A percentile compares a stretch with the other conserved stretches of the same genome.
These are phyloP conservation scores for Paracamarosporium sp. DNA, from an alignment of 2,329 filamentous ascomycete genomes.

Conservation along the genomic window DNA sequence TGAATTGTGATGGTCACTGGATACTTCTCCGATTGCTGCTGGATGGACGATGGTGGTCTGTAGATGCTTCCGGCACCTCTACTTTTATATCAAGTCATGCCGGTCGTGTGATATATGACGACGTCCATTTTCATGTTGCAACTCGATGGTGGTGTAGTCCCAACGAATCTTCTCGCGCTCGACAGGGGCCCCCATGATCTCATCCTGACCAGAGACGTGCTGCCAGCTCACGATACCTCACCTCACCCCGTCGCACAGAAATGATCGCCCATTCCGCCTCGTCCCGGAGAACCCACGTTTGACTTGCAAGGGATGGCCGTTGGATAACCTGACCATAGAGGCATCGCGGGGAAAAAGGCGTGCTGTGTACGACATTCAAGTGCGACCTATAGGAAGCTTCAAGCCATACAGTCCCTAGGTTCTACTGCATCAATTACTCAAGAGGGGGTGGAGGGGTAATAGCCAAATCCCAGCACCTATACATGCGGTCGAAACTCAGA, in stretches of 20 bases:
- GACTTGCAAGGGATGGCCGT: background rate
- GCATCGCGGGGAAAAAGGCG: background rate
- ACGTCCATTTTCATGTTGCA: background rate
- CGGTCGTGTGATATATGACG: background rate
- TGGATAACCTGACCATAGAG: background rate
- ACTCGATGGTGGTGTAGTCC: background rate
- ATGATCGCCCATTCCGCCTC: background rate
- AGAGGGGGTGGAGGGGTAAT: no score
- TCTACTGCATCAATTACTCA: no score
- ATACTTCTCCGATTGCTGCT: background rate
- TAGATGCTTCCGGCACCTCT: background rate
- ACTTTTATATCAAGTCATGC: background rate
- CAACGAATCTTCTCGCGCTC: background rate
- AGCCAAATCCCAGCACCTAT: no score
- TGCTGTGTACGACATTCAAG: background rate
- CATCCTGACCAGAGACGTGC: background rate
- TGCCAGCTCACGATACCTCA: conserved; percentile 1
- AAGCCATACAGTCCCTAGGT: no score
- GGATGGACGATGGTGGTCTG: background rate
- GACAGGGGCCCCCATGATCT: background rate
- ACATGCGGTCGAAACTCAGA: no score
- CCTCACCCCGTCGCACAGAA: background rate
- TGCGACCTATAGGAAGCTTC: background rate
- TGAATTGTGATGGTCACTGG: background rate
- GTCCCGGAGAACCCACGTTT: background rate